phyloP scores from a whole-genome alignment of 257 asterid genomes.

The Petunia secreta region DNA sequence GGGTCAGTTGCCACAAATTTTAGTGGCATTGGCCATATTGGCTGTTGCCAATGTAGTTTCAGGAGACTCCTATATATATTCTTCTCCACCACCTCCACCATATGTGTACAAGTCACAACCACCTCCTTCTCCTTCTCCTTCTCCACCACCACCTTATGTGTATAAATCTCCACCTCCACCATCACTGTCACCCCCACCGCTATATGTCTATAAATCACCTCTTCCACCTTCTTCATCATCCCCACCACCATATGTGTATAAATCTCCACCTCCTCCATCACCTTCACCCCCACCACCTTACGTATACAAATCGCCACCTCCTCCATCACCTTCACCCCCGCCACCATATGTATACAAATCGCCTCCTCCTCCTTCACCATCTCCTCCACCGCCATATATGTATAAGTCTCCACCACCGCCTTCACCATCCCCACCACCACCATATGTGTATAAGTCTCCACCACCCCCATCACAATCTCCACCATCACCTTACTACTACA shows the following conservation, averaged over 20 bases:
- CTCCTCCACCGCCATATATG: too few species aligned
- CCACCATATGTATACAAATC: conserved; percentile 12
- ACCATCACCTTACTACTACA: too few species aligned
- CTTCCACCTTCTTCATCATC: conserved; percentile 8
- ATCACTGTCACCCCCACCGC: neutral
- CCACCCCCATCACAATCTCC: too few species aligned
- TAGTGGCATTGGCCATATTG: conserved; percentile 33
- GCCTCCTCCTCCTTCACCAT: too few species aligned
- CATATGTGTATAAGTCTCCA: too few species aligned
- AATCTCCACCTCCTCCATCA: conserved; percentile 28
- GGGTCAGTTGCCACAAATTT: conserved; percentile 29
- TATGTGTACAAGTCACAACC: conserved; percentile 32
- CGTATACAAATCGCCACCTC: conserved; percentile 31
- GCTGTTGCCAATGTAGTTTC: conserved; percentile 23
- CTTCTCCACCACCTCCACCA: conserved; percentile 31
- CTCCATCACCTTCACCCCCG: conserved; percentile 4
- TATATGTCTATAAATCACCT: conserved; percentile 12
- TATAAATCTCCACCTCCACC: conserved; percentile 21
- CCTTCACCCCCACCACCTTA: conserved; percentile 28
- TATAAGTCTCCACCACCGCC: too few species aligned
- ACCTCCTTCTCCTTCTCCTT: conserved; percentile 23
- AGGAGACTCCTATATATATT: conserved; percentile 29
- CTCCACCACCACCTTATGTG: conserved; percentile 2
- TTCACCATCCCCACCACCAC: too few species aligned
- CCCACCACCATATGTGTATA: conserved; percentile 19